Conservation (phyloP, 371 early-diverging fungal species). For the Mucor piriformis region DNA sequence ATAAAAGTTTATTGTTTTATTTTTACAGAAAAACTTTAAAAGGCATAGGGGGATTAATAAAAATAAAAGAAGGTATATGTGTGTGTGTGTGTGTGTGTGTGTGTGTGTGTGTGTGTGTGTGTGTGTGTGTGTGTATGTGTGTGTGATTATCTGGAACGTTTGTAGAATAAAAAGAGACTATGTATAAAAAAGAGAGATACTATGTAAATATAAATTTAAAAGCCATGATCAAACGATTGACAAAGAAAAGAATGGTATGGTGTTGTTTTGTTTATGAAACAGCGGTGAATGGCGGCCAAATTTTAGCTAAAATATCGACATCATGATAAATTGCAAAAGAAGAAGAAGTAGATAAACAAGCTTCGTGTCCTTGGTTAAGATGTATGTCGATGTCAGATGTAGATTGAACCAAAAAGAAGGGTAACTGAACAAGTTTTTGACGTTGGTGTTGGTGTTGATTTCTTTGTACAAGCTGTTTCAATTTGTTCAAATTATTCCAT, state of each 20-base stretch:
- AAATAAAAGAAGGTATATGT: not conserved
- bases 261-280: slow-evolving; percentile 5
- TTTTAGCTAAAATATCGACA: slow-evolving; percentile 15
- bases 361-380: slow-evolving; percentile 8
- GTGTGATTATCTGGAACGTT: not conserved
- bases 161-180: too few species aligned
- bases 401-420: slow-evolving; percentile 15
- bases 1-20: slow-evolving; percentile 2
- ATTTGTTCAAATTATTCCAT: slow-evolving; percentile 1
- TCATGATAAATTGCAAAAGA: slow-evolving; percentile 13
- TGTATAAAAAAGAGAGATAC: too few species aligned
- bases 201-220: not conserved
- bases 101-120: slow-evolving; percentile 1
- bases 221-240: not conserved
- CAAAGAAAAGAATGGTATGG: not conserved
- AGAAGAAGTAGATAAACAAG: slow-evolving; percentile 3
- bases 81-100: not conserved
- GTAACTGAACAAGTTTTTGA: slow-evolving; percentile 8
- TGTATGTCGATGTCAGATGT: slow-evolving; percentile 7
- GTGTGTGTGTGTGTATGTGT: not conserved
- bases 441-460: slow-evolving; percentile 5
- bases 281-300: slow-evolving; percentile 13
- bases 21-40: slow-evolving; percentile 1
- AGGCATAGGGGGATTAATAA: not conserved
- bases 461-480: slow-evolving; percentile 13